A percentile compares a stretch with the other conserved stretches of the same genome.
These are phyloP conservation scores for Vanderwaltozyma polyspora DNA, from an alignment of 805 yeast genomes.

Conservation along the genomic window DNA sequence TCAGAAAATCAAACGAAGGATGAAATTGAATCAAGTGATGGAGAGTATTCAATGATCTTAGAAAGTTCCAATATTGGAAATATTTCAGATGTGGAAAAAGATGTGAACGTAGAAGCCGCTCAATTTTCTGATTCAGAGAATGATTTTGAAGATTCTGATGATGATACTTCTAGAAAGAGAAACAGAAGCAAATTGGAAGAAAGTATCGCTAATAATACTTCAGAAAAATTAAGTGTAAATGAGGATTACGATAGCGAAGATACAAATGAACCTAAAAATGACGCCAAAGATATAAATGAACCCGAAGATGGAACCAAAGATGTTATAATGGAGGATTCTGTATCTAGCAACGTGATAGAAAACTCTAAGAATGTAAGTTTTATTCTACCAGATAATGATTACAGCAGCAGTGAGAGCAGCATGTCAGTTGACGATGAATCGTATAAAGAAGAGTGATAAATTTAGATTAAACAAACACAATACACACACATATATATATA, in stretches of 20 bases:
- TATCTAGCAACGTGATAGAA: not conserved
- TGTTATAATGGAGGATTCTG: no score
- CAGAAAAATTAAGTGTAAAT: not conserved
- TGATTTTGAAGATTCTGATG: not conserved
- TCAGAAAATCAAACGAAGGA: not conserved
- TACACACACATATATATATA: no score
- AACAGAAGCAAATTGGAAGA: conserved; percentile 6
- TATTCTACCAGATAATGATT: conserved; percentile 2
- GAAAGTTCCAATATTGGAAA: conserved; percentile 5
- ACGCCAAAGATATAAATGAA: no score
- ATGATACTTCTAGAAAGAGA: conserved; percentile 5
- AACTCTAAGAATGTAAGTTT: conserved; percentile 8
- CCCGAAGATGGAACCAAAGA: no score
- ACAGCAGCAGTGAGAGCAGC: conserved; percentile 1
- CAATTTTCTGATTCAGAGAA: not conserved
- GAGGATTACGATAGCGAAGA: not conserved
- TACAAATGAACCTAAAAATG: no score
- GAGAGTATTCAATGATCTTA: conserved; percentile 15
- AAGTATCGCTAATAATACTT: not conserved
- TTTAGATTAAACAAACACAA: not conserved
- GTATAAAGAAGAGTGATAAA: conserved; percentile 1
- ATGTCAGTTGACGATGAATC: conserved; percentile 2
- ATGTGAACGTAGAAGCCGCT: not conserved
- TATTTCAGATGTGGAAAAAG: not conserved
- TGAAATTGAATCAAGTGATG: conserved; percentile 5